Conservation (phyloP, 1,139 yeast genomes). For the Hanseniaspora gamundiae region DNA sequence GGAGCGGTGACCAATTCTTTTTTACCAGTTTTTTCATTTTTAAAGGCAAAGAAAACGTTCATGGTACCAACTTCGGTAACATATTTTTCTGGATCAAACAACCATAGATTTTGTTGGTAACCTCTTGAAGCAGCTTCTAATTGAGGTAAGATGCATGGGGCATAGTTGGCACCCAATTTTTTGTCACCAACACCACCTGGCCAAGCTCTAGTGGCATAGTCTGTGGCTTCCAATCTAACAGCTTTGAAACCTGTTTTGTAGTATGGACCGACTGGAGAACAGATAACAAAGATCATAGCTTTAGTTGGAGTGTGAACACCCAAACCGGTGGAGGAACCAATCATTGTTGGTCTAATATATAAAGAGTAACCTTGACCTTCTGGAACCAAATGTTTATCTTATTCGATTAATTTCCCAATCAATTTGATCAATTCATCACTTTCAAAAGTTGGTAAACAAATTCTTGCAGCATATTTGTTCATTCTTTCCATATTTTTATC, state of each 20-base stretch:
- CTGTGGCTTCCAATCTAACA: constrained; percentile 85
- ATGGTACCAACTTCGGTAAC: constrained; percentile 96
- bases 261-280: constrained; percentile 91
- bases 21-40: constrained; percentile 56
- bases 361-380: constrained; percentile 76
- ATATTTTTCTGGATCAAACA: constrained; percentile 80
- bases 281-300: constrained; percentile 75
- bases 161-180: constrained; percentile 95
- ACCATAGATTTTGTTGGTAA: constrained; percentile 91
- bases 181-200: constrained; percentile 97
- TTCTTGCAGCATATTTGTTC: constrained; percentile 78
- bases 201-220: constrained; percentile 95
- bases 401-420: constrained; percentile 57
- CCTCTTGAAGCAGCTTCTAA: constrained; percentile 79
- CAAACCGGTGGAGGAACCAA: constrained; percentile 77
- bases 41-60: constrained; percentile 84
- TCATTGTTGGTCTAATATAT: constrained; percentile 87
- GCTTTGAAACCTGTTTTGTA: constrained; percentile 91
- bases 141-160: constrained; percentile 88
- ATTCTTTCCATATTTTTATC: constrained; percentile 85
- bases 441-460: constrained; percentile 78
- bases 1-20: constrained; percentile 94
- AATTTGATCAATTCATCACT: constrained; percentile 61
- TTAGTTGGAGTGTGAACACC: constrained; percentile 75
- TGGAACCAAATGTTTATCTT: constrained; percentile 74